These are phyloP conservation scores for Fusarium mundagurra DNA, from an alignment of 2,329 filamentous ascomycete genomes.

Conservation along the genomic window DNA sequence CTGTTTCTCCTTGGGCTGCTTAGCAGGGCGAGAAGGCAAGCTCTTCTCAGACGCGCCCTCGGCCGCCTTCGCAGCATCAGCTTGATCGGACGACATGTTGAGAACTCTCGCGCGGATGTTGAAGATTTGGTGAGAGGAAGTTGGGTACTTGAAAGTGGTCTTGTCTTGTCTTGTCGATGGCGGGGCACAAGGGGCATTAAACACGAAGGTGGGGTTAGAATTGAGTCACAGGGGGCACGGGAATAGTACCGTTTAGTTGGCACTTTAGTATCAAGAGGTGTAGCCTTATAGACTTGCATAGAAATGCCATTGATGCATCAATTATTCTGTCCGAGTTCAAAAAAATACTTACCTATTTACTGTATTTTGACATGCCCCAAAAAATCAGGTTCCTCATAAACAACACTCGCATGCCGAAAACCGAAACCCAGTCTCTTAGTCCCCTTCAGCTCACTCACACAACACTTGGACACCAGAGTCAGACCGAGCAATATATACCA, in stretches of 20 bases:
- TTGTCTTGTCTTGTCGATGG: conserved; percentile 32
- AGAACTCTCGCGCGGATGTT: conserved; percentile 28
- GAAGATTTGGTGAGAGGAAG: conserved; percentile 41
- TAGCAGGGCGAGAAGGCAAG: conserved; percentile 50
- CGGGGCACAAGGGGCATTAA: conserved; percentile 47
- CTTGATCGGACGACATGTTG: conserved; percentile 53
- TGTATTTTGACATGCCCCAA: neutral
- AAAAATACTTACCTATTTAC: neutral
- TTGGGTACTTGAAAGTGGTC: conserved; percentile 34
- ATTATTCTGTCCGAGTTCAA: neutral
- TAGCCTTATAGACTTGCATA: neutral
- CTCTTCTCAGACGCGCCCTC: conserved; percentile 48
- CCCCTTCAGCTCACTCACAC: neutral
- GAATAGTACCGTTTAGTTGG: neutral
- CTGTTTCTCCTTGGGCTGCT: conserved; percentile 52
- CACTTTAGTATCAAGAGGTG: neutral
- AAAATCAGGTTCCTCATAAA: neutral
- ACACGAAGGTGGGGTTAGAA: conserved; percentile 46
- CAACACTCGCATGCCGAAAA: neutral
- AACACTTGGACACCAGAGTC: neutral
- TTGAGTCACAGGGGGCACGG: conserved; percentile 45
- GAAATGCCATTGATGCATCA: neutral
- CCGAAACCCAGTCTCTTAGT: neutral
- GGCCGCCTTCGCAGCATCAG: conserved; percentile 47
- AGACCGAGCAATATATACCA: neutral